A percentile compares a stretch with the other conserved stretches of the same genome.
phyloP scores from a whole-genome alignment of 352 stramenopile genomes.

The Pythium brachiatum region DNA sequence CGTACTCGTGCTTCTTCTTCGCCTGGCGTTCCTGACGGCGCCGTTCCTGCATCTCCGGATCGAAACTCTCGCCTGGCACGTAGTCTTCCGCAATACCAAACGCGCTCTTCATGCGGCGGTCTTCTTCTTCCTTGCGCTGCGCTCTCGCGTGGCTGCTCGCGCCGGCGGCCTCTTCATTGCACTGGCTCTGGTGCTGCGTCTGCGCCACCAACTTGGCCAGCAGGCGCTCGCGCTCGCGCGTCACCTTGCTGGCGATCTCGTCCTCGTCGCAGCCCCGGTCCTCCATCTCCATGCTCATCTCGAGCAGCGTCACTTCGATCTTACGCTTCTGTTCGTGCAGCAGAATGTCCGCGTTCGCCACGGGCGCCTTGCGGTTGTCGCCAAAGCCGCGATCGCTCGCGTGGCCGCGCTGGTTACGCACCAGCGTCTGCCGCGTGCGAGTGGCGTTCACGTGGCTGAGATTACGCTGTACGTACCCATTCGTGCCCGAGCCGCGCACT shows the following conservation, averaged over 20 bases:
- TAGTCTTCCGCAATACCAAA: conserved; percentile 75
- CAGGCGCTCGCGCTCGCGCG: conserved; percentile 52
- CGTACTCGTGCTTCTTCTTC: conserved; percentile 41
- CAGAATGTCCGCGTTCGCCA: conserved; percentile 75
- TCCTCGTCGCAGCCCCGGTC: conserved; percentile 59
- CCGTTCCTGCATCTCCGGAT: conserved; percentile 68
- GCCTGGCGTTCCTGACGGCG: conserved; percentile 49
- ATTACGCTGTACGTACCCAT: conserved; percentile 88
- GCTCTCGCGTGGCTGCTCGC: conserved; percentile 52
- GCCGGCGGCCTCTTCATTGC: conserved; percentile 27
- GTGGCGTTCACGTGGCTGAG: conserved; percentile 70
- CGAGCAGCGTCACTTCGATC: conserved; percentile 78
- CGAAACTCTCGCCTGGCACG: conserved; percentile 73
- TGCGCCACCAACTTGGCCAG: conserved; percentile 29
- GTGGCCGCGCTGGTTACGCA: conserved; percentile 35
- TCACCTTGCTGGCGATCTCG: conserved; percentile 67
- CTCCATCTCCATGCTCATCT: conserved; percentile 80
- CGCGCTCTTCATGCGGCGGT: conserved; percentile 60
- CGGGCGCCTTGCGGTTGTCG: conserved; percentile 3
- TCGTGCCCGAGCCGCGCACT: conserved; percentile 83
- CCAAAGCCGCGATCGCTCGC: conserved; percentile 12
- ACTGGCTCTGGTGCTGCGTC: conserved; percentile 3
- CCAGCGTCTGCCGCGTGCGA: conserved; percentile 63
- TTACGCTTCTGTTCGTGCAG: conserved; percentile 77
- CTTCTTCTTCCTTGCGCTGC: conserved; percentile 66